A percentile compares a stretch with the other conserved stretches of the same genome.
These are phyloP conservation scores for Tolypocladium paradoxum DNA, from an alignment of 2,329 filamentous ascomycete genomes.

Conservation along the genomic window DNA sequence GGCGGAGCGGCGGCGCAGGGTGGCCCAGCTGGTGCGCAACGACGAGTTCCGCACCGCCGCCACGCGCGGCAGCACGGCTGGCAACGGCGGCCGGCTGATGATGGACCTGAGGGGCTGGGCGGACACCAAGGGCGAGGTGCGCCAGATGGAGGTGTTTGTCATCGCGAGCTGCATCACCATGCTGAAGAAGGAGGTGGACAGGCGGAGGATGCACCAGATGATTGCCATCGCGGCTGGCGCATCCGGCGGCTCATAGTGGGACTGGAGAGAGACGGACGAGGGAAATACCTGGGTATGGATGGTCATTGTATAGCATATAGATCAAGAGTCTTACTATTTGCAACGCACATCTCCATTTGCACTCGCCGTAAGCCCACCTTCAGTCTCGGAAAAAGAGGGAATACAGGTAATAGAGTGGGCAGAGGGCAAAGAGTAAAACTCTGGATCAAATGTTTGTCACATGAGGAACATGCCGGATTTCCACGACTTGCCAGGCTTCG, in stretches of 20 bases:
- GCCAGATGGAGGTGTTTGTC: constrained; percentile 37
- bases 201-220: constrained; percentile 40
- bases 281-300: no score
- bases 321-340: no score
- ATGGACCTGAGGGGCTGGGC: constrained; percentile 28
- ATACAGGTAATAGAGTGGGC: no score
- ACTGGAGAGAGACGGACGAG: no score
- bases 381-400: no score
- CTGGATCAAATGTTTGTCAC: background rate
- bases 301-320: no score
- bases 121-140: constrained; percentile 19
- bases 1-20: constrained; percentile 17
- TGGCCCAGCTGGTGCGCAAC: constrained; percentile 34
- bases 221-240: constrained; percentile 28
- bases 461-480: background rate
- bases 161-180: constrained; percentile 48
- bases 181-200: constrained; percentile 56
- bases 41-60: constrained; percentile 27
- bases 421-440: no score
- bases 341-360: no score
- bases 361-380: no score
- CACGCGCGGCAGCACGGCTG: constrained; percentile 26
- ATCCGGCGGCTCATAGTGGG: constrained; percentile 5
- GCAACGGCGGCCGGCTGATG: constrained; percentile 39
- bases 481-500: background rate